A percentile compares a stretch with the other conserved stretches of the same genome.
phyloP scores from a whole-genome alignment of 1,284 basidiomycete species.

The Coriolopsis trogii region DNA sequence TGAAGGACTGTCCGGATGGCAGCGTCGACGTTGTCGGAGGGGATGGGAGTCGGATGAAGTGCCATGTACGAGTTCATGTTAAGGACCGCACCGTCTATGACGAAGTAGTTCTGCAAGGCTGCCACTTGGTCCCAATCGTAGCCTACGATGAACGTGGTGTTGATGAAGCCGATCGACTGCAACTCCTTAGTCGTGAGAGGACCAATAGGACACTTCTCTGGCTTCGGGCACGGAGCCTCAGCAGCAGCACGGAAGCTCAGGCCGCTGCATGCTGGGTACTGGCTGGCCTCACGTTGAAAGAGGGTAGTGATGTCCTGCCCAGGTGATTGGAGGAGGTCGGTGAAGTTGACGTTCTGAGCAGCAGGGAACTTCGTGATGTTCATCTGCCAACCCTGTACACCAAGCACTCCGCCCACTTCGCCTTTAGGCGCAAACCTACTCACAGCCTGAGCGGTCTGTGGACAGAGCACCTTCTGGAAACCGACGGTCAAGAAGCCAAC shows the following conservation, averaged over 20 bases:
- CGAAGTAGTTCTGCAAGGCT: conserved; percentile 70
- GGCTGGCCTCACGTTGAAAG: conserved; percentile 71
- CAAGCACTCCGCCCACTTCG: conserved; percentile 63
- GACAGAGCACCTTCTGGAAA: conserved; percentile 91
- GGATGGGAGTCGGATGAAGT: conserved; percentile 70
- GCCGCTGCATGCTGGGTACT: conserved; percentile 67
- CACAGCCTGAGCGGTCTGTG: conserved; percentile 57
- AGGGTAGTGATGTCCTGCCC: conserved; percentile 90
- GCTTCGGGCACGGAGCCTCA: conserved; percentile 70
- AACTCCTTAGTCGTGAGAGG: conserved; percentile 61
- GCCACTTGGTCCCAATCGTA: conserved; percentile 90
- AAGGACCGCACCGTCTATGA: conserved; percentile 92
- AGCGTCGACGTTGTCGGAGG: conserved; percentile 79
- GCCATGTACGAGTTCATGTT: conserved; percentile 90
- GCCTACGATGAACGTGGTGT: conserved; percentile 72
- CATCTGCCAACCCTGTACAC: conserved; percentile 79
- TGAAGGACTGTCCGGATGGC: conserved; percentile 80
- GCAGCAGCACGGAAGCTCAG: conserved; percentile 70
- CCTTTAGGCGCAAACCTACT: conserved; percentile 72
- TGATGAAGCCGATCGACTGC: conserved; percentile 58
- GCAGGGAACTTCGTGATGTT: conserved; percentile 63
- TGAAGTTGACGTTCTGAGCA: conserved; percentile 64
- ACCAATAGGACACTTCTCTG: conserved; percentile 65
- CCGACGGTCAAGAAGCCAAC: conserved; percentile 96
- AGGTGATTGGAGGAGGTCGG: conserved; percentile 47